Conservation (phyloP, 352 stramenopile species). For the Phytophthora meadii region DNA sequence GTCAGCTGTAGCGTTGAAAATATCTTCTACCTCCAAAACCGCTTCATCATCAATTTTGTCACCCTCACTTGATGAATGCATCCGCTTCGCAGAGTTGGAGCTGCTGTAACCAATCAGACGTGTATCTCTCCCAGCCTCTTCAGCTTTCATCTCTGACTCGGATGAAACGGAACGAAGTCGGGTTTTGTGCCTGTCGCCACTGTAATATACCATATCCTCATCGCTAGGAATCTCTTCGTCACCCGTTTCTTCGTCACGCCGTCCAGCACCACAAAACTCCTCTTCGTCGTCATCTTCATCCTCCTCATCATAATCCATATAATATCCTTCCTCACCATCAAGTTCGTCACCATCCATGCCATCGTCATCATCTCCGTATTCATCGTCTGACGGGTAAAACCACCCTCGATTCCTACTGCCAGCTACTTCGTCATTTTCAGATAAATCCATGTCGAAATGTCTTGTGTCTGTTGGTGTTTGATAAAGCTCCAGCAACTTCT, state of each 20-base stretch:
- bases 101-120: not conserved
- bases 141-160: conserved; percentile 43
- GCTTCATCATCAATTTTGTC: conserved; percentile 21
- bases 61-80: conserved; percentile 11
- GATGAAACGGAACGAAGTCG: conserved; percentile 42
- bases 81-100: not conserved
- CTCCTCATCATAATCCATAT: conserved; percentile 68
- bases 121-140: conserved; percentile 1
- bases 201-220: conserved; percentile 27
- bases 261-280: conserved; percentile 14
- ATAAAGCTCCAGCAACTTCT: conserved; percentile 65
- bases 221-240: conserved; percentile 52
- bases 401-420: conserved; percentile 32
- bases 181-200: conserved; percentile 32
- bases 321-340: conserved; percentile 62
- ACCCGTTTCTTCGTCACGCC: conserved; percentile 28
- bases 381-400: conserved; percentile 59
- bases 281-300: conserved; percentile 56
- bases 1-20: conserved; percentile 36
- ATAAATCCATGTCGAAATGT: conserved; percentile 61
- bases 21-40: conserved; percentile 15
- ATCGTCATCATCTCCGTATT: conserved; percentile 58
- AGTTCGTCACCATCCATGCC: conserved; percentile 60
- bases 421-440: conserved; percentile 47
- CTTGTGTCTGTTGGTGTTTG: conserved; percentile 26